Evolutionary conservation across 306 rosid species (phyloP), one percentile per base, ranked within the genome.

Genomic region (Vigna angularis): DNA sequence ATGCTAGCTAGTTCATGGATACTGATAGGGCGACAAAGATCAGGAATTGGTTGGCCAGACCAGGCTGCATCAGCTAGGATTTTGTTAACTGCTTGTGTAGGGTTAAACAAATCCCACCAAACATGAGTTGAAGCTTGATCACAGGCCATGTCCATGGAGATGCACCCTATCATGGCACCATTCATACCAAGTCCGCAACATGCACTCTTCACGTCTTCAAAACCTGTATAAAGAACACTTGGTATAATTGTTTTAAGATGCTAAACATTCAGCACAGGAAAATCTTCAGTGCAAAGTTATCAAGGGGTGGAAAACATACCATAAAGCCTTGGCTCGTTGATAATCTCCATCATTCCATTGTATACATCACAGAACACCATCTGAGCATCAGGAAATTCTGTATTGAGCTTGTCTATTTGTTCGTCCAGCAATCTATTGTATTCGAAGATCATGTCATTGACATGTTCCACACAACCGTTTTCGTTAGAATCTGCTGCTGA

Each of bases 21-120:
- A 22, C 87, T 74, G 77, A 79, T 70, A 16, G 97, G 98, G 34
- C 32, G 86, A 79, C 96, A 90, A 81, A 89, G 59, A 44, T 65
- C 79, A 7, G 88, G 61, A 79, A 89, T 85, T 22, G 89, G 91
- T 6, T 22, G 74, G 73, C 84, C 89, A 24, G 86, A 80, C 98
- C 98, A 94, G 15, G 89, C 90, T 42, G 96, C 85, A 70, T 89
- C 88, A 3, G 93, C 94, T 24, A 92, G 65, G 85, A 94, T 86
- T 66, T 88, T 56, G 85, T 94, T 84, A 26, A 90, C 93, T n/a
- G 88, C 87, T 42, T 7, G 55, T 50, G 96, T 89, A 10, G 98
- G 98, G 74, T 86, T 89, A 76, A 86, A 84, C 17, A 89, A 69
- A 74, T 94, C 98, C 98, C 98, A 94, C 97, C 98, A 94, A 38